Evolutionary conservation across 139 green algal genomes (phyloP).

Genomic region (Volvox africanus): DNA sequence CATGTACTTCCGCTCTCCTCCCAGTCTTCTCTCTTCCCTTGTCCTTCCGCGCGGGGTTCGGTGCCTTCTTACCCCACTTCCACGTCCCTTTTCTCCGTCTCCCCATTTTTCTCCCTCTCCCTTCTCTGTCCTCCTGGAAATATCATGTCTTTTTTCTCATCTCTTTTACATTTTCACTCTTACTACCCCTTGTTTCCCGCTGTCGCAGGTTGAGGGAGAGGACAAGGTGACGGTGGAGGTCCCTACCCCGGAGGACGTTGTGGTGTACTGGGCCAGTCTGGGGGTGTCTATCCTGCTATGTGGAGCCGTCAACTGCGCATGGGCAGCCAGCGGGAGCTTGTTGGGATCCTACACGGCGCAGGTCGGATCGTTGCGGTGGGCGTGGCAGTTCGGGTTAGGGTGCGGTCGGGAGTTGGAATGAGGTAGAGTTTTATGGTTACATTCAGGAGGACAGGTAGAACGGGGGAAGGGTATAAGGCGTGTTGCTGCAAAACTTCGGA

Average conservation of each 20-base stretch:
- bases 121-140: too few relatives aligned
- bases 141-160: too few relatives aligned
- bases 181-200: too few relatives aligned
- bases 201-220: background rate
- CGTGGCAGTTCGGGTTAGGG: background rate
- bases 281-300: slow-evolving; percentile 1
- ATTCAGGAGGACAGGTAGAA: background rate
- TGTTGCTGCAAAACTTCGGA: background rate
- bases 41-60: too few relatives aligned
- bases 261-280: slow-evolving; percentile 28
- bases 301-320: slow-evolving; percentile 12
- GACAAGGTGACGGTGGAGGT: background rate
- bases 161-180: too few relatives aligned
- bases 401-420: background rate
- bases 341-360: slow-evolving; percentile 34
- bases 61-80: too few relatives aligned
- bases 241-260: slow-evolving; percentile 21
- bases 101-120: too few relatives aligned
- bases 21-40: too few relatives aligned
- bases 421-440: too few relatives aligned
- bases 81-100: too few relatives aligned
- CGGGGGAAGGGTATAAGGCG: background rate
- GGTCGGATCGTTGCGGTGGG: background rate
- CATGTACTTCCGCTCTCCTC: too few relatives aligned
- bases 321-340: slow-evolving; percentile 31